Evolutionary conservation across 306 rosid species (phyloP).

Genomic region (Rosa persica): DNA sequence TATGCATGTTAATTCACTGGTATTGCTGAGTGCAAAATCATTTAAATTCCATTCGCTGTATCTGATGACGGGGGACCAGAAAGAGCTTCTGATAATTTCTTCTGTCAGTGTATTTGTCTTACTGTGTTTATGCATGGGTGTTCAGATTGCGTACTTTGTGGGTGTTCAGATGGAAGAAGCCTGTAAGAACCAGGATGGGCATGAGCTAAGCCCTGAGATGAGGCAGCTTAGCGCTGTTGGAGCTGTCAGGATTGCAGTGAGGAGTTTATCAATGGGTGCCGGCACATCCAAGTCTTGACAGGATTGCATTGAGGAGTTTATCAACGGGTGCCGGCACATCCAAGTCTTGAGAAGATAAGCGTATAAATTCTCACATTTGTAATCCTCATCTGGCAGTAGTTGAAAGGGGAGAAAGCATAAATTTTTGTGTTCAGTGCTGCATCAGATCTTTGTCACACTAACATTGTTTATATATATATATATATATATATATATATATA

Average conservation of each 20-base stretch:
- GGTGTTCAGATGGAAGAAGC: constrained; percentile 82
- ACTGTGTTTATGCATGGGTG: constrained; percentile 25
- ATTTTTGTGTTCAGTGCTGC: background rate
- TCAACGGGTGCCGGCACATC: constrained; percentile 70
- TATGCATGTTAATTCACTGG: background rate
- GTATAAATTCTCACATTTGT: background rate
- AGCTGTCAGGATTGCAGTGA: constrained; percentile 76
- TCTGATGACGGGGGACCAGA: background rate
- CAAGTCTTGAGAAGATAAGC: constrained; percentile 20
- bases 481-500: background rate
- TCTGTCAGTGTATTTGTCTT: background rate
- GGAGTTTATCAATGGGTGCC: constrained; percentile 68
- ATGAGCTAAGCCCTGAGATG: constrained; percentile 62
- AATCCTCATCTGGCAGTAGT: background rate
- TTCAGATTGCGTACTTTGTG: constrained; percentile 85
- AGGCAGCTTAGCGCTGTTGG: constrained; percentile 82
- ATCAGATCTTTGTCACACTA: background rate
- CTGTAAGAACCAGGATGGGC: constrained; percentile 41
- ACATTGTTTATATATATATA: constrained; percentile 10
- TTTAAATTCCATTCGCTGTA: background rate
- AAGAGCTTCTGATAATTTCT: background rate
- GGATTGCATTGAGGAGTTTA: constrained; percentile 79
- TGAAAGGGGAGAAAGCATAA: constrained; percentile 9
- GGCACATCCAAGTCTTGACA: constrained; percentile 60
- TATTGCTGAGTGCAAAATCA: background rate